Evolutionary conservation across 768 basidiomycete genomes (phyloP), one percentile per base, ranked within the genome.

Genomic region (Boletus coccyginus): DNA sequence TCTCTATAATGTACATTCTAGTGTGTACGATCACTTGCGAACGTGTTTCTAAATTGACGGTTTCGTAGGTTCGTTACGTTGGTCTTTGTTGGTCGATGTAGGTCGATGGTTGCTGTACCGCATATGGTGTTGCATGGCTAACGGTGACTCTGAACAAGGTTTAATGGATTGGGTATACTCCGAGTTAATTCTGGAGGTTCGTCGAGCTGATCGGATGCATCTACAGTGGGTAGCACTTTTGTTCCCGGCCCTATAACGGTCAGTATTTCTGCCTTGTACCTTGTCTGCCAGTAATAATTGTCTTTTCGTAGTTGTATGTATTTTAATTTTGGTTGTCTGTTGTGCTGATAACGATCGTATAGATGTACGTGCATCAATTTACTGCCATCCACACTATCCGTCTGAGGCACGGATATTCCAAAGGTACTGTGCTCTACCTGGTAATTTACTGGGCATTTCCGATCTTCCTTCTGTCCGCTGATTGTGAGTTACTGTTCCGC

Each of bases 321-420:
- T 27, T 3, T 46, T 8, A 14, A 27, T 12, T 24, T 2, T 13
- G 12, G 10, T 29, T 10, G 5, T 3, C 7, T 14, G 14, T 0
- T n/a, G 1, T 17, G 3, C 24, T 7, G 17, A 17, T 32, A 7
- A 48, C 13, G 10, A 6, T 43, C 12, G 6, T 3, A 11, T 16
- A 60, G 59, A 11, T 60, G 59, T 60, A 40, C 50, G 58, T 2
- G 17, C 10, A 19, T 27, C 13, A 2, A 31, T 27, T 17, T 6
- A 17, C 17, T 17, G 5, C 16, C 41, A 7, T 14, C 24, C 47
- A 21, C 1, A 1, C 7, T 4, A 33, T 36, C 14, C 1, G 10
- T 33, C n/a, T n/a, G 16, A 19, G 32, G 9, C 24, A 49, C 19
- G 45, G 5, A 17, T 32, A 29, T 47, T 7, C 4, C 2, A 5